phyloP scores from a whole-genome alignment of 148 eudicot species.

The Diospyros kaki region DNA sequence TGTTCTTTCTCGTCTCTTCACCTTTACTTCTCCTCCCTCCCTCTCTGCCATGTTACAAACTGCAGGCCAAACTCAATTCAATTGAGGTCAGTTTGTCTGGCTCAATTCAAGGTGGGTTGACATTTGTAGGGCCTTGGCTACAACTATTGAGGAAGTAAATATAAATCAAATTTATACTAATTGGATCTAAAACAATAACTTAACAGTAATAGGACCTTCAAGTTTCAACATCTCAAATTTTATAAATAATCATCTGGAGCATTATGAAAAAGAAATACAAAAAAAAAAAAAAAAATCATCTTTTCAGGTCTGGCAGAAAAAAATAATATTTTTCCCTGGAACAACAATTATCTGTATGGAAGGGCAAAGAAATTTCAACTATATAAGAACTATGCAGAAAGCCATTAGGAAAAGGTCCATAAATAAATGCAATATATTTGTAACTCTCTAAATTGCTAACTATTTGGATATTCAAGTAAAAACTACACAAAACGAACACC shows the following conservation, averaged over 20 bases:
- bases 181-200: neutral
- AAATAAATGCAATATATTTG: neutral
- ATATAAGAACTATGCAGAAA: neutral
- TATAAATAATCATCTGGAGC: neutral
- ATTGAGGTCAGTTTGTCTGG: no score
- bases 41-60: no score
- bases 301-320: neutral
- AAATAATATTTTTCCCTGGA: neutral
- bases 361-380: neutral
- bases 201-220: neutral
- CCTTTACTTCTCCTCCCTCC: no score
- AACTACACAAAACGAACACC: neutral
- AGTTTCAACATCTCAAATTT: neutral
- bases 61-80: no score
- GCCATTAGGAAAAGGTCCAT: neutral
- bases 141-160: neutral
- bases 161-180: neutral
- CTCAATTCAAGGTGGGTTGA: neutral
- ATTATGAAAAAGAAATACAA: no score
- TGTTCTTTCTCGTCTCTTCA: no score
- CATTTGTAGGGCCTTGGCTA: neutral
- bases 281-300: neutral
- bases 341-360: neutral
- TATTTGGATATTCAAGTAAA: neutral
- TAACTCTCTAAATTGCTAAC: neutral